phyloP scores from a whole-genome alignment of 2,329 filamentous ascomycete genomes.

The Mycogone perniciosa region DNA sequence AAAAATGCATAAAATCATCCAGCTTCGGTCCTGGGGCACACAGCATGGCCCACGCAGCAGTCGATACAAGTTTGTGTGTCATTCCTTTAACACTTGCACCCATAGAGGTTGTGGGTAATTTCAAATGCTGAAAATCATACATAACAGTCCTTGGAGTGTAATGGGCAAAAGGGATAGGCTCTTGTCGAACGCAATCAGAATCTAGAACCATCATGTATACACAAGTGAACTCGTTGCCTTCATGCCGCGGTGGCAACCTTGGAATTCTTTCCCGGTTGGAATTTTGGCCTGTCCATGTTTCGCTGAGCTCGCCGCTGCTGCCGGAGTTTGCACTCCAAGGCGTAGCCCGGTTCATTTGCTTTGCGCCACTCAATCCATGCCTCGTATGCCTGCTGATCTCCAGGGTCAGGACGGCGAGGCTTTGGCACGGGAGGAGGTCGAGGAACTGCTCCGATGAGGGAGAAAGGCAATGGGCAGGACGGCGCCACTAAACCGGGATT shows the following conservation, averaged over 20 bases:
- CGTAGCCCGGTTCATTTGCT: conserved; percentile 42
- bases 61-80: too few relatives aligned
- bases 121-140: too few relatives aligned
- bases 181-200: too few relatives aligned
- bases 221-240: background rate
- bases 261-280: background rate
- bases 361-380: conserved; percentile 44
- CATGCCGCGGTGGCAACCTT: background rate
- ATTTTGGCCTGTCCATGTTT: conserved; percentile 10
- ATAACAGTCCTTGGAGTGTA: too few relatives aligned
- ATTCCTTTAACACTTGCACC: too few relatives aligned
- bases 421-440: conserved; percentile 28
- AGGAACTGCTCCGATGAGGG: background rate
- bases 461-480: background rate
- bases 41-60: too few relatives aligned
- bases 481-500: conserved; percentile 1
- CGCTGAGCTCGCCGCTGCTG: conserved; percentile 34
- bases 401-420: conserved; percentile 34
- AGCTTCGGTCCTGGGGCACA: too few relatives aligned
- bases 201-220: too few relatives aligned
- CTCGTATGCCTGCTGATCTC: conserved; percentile 41
- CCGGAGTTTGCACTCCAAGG: conserved; percentile 38
- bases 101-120: too few relatives aligned
- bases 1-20: too few relatives aligned
- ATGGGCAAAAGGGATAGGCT: too few relatives aligned